Evolutionary conservation across 306 rosid genomes (phyloP).

Genomic region (Pyrus bretschneideri): DNA sequence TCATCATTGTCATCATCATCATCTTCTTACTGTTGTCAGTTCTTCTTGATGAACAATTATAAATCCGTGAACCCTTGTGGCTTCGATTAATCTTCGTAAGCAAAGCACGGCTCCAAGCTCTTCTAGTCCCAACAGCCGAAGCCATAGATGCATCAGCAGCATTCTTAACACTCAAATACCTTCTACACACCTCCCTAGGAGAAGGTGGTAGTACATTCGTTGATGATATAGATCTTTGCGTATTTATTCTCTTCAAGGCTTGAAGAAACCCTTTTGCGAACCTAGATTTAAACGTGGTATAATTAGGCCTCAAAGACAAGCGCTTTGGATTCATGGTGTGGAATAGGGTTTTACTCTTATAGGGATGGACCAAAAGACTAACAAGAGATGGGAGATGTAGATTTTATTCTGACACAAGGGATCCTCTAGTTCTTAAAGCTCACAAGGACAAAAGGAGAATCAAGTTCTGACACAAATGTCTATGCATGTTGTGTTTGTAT

Average conservation of each 20-base stretch:
- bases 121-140: conserved; percentile 18
- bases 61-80: not conserved
- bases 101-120: conserved; percentile 29
- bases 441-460: conserved; percentile 8
- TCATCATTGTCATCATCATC: not conserved
- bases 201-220: not conserved
- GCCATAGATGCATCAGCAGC: conserved; percentile 33
- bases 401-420: conserved; percentile 7
- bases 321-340: not conserved
- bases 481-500: not conserved
- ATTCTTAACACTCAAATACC: conserved; percentile 16
- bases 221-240: not conserved
- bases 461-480: conserved; percentile 19
- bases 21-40: not conserved
- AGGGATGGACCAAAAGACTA: not conserved
- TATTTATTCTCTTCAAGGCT: conserved; percentile 14
- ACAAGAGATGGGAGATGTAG: not conserved
- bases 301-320: not conserved
- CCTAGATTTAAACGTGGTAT: conserved; percentile 8
- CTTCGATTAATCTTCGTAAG: conserved; percentile 12
- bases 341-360: not conserved
- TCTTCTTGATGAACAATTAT: not conserved
- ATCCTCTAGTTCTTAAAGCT: not conserved
- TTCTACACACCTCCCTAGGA: conserved; percentile 8
- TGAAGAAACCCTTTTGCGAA: conserved; percentile 16